Conservation (phyloP, 1,284 basidiomycete genomes). For the Heterobasidion irregulare region DNA sequence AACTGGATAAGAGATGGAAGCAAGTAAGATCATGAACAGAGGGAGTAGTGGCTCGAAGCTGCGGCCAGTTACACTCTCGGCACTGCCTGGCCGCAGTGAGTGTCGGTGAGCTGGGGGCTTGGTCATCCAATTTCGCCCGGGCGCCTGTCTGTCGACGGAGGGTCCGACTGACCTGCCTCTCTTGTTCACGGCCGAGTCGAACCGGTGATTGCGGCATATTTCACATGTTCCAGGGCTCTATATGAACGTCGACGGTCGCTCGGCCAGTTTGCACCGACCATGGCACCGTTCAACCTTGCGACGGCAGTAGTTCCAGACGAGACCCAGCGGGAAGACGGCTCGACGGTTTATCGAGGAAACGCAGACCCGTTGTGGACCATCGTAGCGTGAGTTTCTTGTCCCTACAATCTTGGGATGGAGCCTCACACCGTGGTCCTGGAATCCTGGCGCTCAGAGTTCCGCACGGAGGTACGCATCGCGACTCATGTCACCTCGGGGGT, state of each 20-base stretch:
- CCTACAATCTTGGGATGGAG: neutral
- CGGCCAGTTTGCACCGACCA: neutral
- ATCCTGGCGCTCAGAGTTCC: slow-evolving; percentile 28
- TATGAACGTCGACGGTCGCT: neutral
- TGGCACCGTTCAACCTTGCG: neutral
- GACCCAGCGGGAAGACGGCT: neutral
- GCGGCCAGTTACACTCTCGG: too few species aligned
- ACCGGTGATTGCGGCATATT: too few species aligned
- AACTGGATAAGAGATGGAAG: too few species aligned
- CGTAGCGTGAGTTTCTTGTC: neutral
- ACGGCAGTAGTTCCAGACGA: neutral
- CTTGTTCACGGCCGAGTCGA: too few species aligned
- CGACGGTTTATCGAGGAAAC: neutral
- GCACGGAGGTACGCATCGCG: slow-evolving; percentile 37
- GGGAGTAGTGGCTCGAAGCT: neutral
- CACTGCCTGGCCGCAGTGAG: too few species aligned
- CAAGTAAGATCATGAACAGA: neutral
- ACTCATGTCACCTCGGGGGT: neutral
- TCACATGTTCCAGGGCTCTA: too few species aligned
- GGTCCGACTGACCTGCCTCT: too few species aligned
- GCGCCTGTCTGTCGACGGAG: too few species aligned
- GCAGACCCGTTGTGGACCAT: neutral
- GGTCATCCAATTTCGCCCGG: too few species aligned
- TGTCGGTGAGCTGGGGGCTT: too few species aligned
- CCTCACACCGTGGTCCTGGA: neutral